phyloP scores from a whole-genome alignment of 2,329 filamentous ascomycete species.

The Monilinia laxa region DNA sequence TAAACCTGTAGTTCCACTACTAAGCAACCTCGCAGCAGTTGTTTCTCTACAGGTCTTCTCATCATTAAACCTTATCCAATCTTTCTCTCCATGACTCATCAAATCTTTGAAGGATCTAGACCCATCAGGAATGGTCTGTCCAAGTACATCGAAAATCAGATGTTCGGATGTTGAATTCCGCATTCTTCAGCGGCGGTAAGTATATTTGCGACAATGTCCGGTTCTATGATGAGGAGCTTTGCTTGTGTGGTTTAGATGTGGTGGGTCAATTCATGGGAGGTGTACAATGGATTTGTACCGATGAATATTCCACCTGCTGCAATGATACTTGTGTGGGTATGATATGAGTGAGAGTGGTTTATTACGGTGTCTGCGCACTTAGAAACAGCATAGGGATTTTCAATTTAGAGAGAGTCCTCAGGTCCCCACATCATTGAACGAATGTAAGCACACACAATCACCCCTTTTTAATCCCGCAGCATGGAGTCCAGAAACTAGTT shows the following conservation, averaged over 20 bases:
- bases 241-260: slow-evolving; percentile 35
- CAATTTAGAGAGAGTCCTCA: not conserved
- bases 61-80: slow-evolving; percentile 32
- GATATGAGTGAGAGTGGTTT: not conserved
- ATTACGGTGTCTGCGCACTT: slow-evolving; percentile 19
- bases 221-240: slow-evolving; percentile 36
- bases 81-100: slow-evolving; percentile 32
- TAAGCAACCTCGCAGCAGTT: too few species aligned
- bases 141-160: slow-evolving; percentile 36
- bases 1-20: too few species aligned
- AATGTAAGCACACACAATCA: slow-evolving; percentile 38
- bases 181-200: slow-evolving; percentile 35
- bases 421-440: slow-evolving; percentile 37
- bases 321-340: slow-evolving; percentile 33
- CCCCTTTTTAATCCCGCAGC: slow-evolving; percentile 34
- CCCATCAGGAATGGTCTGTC: slow-evolving; percentile 29
- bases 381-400: slow-evolving; percentile 30
- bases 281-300: slow-evolving; percentile 38
- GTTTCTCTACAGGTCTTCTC: too few species aligned
- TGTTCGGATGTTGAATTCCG: slow-evolving; percentile 32
- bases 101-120: slow-evolving; percentile 32
- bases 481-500: slow-evolving; percentile 36
- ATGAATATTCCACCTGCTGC: slow-evolving; percentile 36
- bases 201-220: slow-evolving; percentile 30
- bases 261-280: slow-evolving; percentile 35